Percentiles rank a stretch among this genome's conserved stretches.
Evolutionary conservation across 345 rosid genomes (phyloP).

Genomic region (rapeseed (Brassica napus)): Da-Ae NC_063436.1:9347001-9347500

Average conservation of each 20-base stretch:
- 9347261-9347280: slow-evolving; percentile 80
- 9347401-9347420: slow-evolving; percentile 29
- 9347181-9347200: slow-evolving; percentile 69
- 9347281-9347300: slow-evolving; percentile 55
- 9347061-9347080: neutral
- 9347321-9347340: slow-evolving; percentile 60
- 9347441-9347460: neutral
- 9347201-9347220: slow-evolving; percentile 79
- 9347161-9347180: slow-evolving; percentile 93
- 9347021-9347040: neutral
- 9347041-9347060: neutral
- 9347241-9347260: slow-evolving; percentile 71
- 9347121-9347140: neutral
- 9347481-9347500: slow-evolving; percentile 85
- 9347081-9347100: neutral
- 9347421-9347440: slow-evolving; percentile 57
- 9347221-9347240: slow-evolving; percentile 60
- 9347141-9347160: slow-evolving; percentile 10
- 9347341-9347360: slow-evolving; percentile 68
- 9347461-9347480: slow-evolving; percentile 58
- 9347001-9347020: neutral
- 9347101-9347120: neutral
- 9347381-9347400: slow-evolving; percentile 8
- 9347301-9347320: slow-evolving; percentile 26
- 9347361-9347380: slow-evolving; percentile 33